phyloP scores from a whole-genome alignment of 192 early-diverging fungal genomes.

The Chytriomyces sp. region DNA sequence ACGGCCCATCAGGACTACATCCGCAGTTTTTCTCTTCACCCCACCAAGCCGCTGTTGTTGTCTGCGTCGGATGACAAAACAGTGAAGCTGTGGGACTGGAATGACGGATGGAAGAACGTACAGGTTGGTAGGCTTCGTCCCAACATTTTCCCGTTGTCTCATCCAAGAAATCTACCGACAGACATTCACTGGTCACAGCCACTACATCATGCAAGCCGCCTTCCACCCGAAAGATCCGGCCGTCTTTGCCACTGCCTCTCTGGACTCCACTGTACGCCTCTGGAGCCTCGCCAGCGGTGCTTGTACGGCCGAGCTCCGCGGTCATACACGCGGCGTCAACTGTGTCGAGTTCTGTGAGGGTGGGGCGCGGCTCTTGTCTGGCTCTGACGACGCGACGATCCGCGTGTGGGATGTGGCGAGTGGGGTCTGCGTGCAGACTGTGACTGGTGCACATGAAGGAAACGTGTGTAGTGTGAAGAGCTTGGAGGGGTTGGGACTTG shows the following conservation, averaged over 20 bases:
- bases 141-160: too few species aligned
- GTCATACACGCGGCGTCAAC: constrained; percentile 93
- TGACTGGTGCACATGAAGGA: constrained; percentile 83
- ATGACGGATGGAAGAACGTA: constrained; percentile 81
- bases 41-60: constrained; percentile 95
- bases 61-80: constrained; percentile 95
- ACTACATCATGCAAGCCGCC: constrained; percentile 97
- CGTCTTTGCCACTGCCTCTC: constrained; percentile 83
- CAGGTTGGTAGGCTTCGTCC: too few species aligned
- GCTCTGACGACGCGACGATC: constrained; percentile 94
- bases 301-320: constrained; percentile 77
- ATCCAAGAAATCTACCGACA: constrained; percentile 95
- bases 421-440: constrained; percentile 88
- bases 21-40: constrained; percentile 92
- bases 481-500: background rate
- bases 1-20: constrained; percentile 88
- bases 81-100: constrained; percentile 99
- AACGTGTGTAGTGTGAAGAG: background rate
- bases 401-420: constrained; percentile 96
- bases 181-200: constrained; percentile 93
- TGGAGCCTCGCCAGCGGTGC: constrained; percentile 89
- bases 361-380: constrained; percentile 88
- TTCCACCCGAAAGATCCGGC: constrained; percentile 97
- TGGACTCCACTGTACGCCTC: constrained; percentile 94
- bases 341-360: constrained; percentile 94